phyloP scores from a whole-genome alignment of 1,284 basidiomycete genomes.

The Trichosporon ovoides region DNA sequence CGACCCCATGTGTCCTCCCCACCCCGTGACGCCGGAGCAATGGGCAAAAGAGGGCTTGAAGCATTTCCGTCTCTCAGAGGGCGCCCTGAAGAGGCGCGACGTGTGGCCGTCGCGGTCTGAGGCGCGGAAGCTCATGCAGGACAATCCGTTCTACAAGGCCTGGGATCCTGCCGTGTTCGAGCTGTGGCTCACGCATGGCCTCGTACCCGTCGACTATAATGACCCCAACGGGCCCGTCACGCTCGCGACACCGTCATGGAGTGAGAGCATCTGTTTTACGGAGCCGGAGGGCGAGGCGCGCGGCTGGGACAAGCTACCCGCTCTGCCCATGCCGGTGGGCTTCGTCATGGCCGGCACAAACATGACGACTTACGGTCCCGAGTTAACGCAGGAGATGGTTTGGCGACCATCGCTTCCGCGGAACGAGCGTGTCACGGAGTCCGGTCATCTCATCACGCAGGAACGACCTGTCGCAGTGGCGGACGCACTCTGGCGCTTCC shows the following conservation, averaged over 20 bases:
- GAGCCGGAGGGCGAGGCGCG: conserved; percentile 28
- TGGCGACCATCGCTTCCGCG: conserved; percentile 28
- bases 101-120: conserved; percentile 8
- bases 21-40: conserved; percentile 3
- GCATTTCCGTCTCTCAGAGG: conserved; percentile 27
- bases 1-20: conserved; percentile 57
- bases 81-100: conserved; percentile 52
- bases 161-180: conserved; percentile 60
- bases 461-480: conserved; percentile 36
- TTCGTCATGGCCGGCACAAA: conserved; percentile 28
- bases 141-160: conserved; percentile 43
- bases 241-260: conserved; percentile 33
- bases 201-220: conserved; percentile 48
- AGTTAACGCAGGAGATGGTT: conserved; percentile 31
- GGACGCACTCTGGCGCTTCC: conserved; percentile 32
- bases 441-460: conserved; percentile 39
- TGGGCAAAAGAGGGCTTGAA: background rate
- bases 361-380: conserved; percentile 28
- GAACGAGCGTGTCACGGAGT: conserved; percentile 33
- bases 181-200: conserved; percentile 62
- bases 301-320: conserved; percentile 35
- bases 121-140: conserved; percentile 51
- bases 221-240: conserved; percentile 20
- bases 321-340: conserved; percentile 29
- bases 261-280: conserved; percentile 34